These are phyloP conservation scores for Durotheca rogersii DNA, from an alignment of 495 filamentous ascomycete species.

Conservation along the genomic window DNA sequence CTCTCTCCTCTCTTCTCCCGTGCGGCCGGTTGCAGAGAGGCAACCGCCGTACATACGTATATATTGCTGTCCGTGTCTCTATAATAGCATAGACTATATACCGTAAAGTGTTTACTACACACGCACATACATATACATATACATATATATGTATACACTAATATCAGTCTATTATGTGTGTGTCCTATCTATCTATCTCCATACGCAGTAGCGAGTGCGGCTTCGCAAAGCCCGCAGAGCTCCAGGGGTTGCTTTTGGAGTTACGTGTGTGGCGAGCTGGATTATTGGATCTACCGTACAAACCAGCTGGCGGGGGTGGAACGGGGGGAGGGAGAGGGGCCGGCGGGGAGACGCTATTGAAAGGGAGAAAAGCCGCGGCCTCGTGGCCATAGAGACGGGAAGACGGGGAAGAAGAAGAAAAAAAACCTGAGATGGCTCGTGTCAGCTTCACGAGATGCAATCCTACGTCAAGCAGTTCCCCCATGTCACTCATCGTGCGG, in stretches of 20 bases:
- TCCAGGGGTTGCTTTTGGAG: no score
- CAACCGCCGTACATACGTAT: no score
- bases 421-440: constrained; percentile 13
- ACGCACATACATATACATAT: not conserved
- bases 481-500: constrained; percentile 26
- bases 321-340: not conserved
- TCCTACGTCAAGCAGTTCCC: constrained; percentile 24
- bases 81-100: no score
- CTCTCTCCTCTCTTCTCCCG: no score
- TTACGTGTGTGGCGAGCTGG: constrained; percentile 12
- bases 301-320: not conserved
- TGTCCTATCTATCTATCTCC: no score
- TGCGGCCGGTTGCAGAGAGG: no score
- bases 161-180: no score
- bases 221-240: constrained; percentile 23
- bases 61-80: no score
- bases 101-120: no score
- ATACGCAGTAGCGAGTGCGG: constrained; percentile 17
- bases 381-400: constrained; percentile 23
- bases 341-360: not conserved
- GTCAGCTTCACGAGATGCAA: constrained; percentile 24
- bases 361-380: constrained; percentile 20
- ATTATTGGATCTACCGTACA: constrained; percentile 23
- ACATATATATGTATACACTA: not conserved
- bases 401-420: no score